Conservation (phyloP, 805 yeast genomes). For the Debaryomyces tyrocola region DNA sequence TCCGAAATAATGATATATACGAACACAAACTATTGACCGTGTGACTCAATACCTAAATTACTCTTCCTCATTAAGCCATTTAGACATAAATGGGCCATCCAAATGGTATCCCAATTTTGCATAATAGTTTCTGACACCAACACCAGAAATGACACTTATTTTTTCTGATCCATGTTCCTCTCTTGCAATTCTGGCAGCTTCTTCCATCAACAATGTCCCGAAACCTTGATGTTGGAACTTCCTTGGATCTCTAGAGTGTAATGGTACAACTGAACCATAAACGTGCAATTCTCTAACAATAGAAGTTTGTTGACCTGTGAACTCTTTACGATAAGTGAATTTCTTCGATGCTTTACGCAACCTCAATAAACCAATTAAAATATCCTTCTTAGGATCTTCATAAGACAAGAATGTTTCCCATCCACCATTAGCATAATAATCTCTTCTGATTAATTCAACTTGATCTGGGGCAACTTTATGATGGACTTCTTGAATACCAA, state of each 20-base stretch:
- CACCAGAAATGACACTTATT: conserved; percentile 94
- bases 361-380: conserved; percentile 85
- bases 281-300: conserved; percentile 97
- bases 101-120: conserved; percentile 86
- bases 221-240: conserved; percentile 99
- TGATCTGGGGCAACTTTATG: conserved; percentile 96
- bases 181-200: conserved; percentile 91
- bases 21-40: too few species aligned
- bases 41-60: neutral
- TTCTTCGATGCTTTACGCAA: conserved; percentile 86
- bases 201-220: conserved; percentile 97
- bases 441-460: conserved; percentile 92
- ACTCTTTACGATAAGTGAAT: conserved; percentile 87
- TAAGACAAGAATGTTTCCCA: conserved; percentile 97
- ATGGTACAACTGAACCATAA: conserved; percentile 95
- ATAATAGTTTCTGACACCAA: conserved; percentile 95
- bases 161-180: conserved; percentile 94
- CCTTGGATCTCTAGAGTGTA: conserved; percentile 94
- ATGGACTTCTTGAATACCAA: conserved; percentile 97
- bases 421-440: conserved; percentile 95
- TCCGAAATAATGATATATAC: too few species aligned
- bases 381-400: conserved; percentile 97
- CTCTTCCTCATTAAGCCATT: conserved; percentile 8
- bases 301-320: conserved; percentile 80
- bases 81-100: conserved; percentile 99